Conservation (phyloP, 192 early-diverging fungal genomes). For the Linderina pennispora region DNA sequence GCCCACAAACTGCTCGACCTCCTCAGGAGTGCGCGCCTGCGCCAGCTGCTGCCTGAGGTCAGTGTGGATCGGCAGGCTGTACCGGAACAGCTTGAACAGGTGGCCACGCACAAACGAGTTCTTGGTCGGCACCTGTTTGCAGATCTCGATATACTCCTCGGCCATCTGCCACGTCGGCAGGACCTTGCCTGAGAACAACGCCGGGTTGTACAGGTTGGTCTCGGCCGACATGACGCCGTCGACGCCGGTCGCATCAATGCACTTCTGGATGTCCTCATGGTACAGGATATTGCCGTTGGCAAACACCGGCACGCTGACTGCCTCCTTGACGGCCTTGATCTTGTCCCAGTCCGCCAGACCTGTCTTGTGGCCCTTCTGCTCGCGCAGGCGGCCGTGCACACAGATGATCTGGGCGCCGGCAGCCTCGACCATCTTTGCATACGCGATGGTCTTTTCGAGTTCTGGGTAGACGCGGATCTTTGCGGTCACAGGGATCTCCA, state of each 20-base stretch:
- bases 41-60: constrained; percentile 75
- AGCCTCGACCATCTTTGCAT: constrained; percentile 93
- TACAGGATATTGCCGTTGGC: constrained; percentile 99
- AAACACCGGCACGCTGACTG: constrained; percentile 84
- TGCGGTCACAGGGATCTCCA: constrained; percentile 87
- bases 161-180: constrained; percentile 73
- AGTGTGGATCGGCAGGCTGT: constrained; percentile 65
- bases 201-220: constrained; percentile 82
- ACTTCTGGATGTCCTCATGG: constrained; percentile 78
- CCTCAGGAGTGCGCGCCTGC: constrained; percentile 52
- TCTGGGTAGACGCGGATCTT: constrained; percentile 92
- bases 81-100: constrained; percentile 87
- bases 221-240: constrained; percentile 96
- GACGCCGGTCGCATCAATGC: constrained; percentile 75
- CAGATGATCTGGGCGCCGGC: constrained; percentile 89
- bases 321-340: constrained; percentile 77
- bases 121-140: constrained; percentile 57
- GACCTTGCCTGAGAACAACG: constrained; percentile 65
- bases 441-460: constrained; percentile 83
- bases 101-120: constrained; percentile 73
- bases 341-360: constrained; percentile 95
- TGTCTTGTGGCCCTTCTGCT: constrained; percentile 96
- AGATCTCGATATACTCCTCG: constrained; percentile 87
- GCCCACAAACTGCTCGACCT: constrained; percentile 42
- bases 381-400: constrained; percentile 90